A percentile compares a stretch with the other conserved stretches of the same genome.
phyloP scores from a whole-genome alignment of 768 basidiomycete species.

The Lactarius evosmus region DNA sequence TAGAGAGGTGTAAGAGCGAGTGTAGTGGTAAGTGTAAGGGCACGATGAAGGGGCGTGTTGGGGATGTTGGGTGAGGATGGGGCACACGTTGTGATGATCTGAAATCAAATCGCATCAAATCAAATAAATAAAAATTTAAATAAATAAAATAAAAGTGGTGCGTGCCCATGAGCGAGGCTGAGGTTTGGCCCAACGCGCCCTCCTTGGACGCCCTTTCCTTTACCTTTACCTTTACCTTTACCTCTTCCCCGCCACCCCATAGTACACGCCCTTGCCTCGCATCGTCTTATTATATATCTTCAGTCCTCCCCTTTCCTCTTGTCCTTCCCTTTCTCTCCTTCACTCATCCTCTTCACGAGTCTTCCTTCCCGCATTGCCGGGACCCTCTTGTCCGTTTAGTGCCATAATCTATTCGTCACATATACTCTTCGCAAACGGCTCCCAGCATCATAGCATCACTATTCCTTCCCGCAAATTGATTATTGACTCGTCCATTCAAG shows the following conservation, averaged over 20 bases:
- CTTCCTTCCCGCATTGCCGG: slow-evolving; percentile 8
- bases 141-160: neutral
- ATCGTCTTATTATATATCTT: slow-evolving; percentile 24
- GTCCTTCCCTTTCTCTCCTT: slow-evolving; percentile 1
- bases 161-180: neutral
- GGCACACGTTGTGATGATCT: slow-evolving; percentile 65
- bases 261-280: slow-evolving; percentile 25
- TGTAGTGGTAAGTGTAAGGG: neutral
- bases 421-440: slow-evolving; percentile 31
- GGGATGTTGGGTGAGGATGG: slow-evolving; percentile 17
- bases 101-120: slow-evolving; percentile 3
- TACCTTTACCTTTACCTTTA: slow-evolving; percentile 60
- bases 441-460: slow-evolving; percentile 38
- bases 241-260: slow-evolving; percentile 44
- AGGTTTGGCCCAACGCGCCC: too few relatives aligned
- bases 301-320: neutral
- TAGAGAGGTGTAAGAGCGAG: slow-evolving; percentile 3
- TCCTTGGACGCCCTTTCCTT: slow-evolving; percentile 19
- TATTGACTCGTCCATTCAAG: slow-evolving; percentile 45
- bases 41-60: slow-evolving; percentile 22
- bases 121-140: slow-evolving; percentile 6
- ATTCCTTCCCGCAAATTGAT: slow-evolving; percentile 45
- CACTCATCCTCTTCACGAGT: slow-evolving; percentile 24
- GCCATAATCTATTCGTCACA: slow-evolving; percentile 29
- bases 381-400: slow-evolving; percentile 36